phyloP scores from a whole-genome alignment of 805 yeast genomes.

The Candida alai region DNA sequence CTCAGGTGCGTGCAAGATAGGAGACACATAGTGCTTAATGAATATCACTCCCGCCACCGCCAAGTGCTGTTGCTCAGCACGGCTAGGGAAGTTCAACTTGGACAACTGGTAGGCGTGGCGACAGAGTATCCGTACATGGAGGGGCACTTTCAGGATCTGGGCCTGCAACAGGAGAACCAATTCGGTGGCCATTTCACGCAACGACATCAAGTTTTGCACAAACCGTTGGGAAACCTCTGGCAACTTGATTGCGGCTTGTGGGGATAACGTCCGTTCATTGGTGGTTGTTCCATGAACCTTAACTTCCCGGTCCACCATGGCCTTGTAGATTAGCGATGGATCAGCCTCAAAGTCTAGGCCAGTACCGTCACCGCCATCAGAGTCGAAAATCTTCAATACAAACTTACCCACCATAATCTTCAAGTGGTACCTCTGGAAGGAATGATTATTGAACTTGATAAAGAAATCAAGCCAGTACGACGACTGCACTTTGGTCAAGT shows the following conservation, averaged over 20 bases:
- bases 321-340: conserved; percentile 56
- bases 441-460: conserved; percentile 41
- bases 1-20: conserved; percentile 49
- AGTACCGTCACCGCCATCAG: conserved; percentile 28
- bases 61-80: conserved; percentile 53
- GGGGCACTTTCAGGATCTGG: conserved; percentile 35
- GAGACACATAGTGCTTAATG: conserved; percentile 47
- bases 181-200: conserved; percentile 69
- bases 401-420: conserved; percentile 38
- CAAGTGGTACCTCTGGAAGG: conserved; percentile 45
- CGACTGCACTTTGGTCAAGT: conserved; percentile 33
- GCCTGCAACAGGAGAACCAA: conserved; percentile 51
- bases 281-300: conserved; percentile 32
- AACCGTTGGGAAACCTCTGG: conserved; percentile 67
- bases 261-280: conserved; percentile 38
- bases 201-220: conserved; percentile 64
- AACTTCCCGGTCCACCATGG: conserved; percentile 35
- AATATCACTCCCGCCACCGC: conserved; percentile 68
- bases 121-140: conserved; percentile 34
- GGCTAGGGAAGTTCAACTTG: conserved; percentile 51
- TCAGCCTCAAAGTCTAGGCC: conserved; percentile 73
- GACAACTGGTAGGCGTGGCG: conserved; percentile 34
- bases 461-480: conserved; percentile 46
- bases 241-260: conserved; percentile 75
- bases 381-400: conserved; percentile 37